Evolutionary conservation across 164 flowering plant species (phyloP), one percentile per base, ranked within the genome.

Genomic region (Aristolochia contorta): DNA sequence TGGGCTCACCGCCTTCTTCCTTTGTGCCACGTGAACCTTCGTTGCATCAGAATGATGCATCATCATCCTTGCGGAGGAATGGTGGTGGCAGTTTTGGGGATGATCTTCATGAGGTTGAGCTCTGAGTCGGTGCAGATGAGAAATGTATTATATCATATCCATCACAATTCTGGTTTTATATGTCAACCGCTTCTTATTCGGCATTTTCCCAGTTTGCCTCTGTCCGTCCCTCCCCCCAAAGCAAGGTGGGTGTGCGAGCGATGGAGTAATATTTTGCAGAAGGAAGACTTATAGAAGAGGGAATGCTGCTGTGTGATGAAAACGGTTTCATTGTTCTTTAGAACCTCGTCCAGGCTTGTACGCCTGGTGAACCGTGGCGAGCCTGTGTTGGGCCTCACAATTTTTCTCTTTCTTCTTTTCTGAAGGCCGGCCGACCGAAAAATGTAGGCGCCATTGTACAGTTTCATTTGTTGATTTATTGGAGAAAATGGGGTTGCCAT

Each of bases 81-180:
- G 78, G 59, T 63, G 71, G 81, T 61, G 59, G 65, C 61, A 63
- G 57, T 57, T 66, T 65, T 64, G 77, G 78, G 19, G 89, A 83
- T 56, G 89, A 89, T 14, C 83, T 86, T 25, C 89, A 84, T 4
- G 89, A 86, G 63, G 93, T 89, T 53, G 88, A 84, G 57, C 92
- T 86, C 37, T 83, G 77, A 83, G 54, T 54, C 54, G 21, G 22
- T 12, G 47, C 45, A 30, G 6, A 37, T 13, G 14, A 27, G 12
- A 9, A 23, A 8, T 56, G 23, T 37, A 37, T 37, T 37, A 37
- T 37, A 37, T 37, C 43, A 37, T 37, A 37, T 37, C 43, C 43
- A 37, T 37, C 43, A 37, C 10, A 6, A 37, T 37, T 37, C 43
- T 37, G 43, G 21, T 15, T 21, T 56, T n/a, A 27, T 16, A 27